These are phyloP conservation scores for Crithidia brevicula DNA, from an alignment of 208 protist species.

Conservation along the genomic window DNA sequence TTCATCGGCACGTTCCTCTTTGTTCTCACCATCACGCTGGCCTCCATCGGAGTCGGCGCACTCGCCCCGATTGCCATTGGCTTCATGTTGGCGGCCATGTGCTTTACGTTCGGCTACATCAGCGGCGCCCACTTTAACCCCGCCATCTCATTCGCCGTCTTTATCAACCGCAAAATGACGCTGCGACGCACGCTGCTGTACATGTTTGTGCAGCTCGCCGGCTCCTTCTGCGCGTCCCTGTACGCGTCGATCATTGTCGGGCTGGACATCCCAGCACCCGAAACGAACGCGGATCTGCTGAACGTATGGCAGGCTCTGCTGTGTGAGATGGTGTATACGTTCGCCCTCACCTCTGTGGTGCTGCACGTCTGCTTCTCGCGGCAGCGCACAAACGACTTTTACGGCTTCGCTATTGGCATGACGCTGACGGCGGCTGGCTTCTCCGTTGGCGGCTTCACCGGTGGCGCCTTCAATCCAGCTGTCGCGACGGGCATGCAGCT, in stretches of 20 bases:
- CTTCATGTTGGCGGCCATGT: slow-evolving; percentile 88
- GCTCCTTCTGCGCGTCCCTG: slow-evolving; percentile 68
- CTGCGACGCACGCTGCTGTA: slow-evolving; percentile 69
- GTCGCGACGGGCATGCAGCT: slow-evolving; percentile 78
- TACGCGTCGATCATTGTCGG: slow-evolving; percentile 81
- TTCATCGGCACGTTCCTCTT: slow-evolving; percentile 90
- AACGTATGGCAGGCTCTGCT: slow-evolving; percentile 71
- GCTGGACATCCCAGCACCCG: slow-evolving; percentile 65
- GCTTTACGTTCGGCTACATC: slow-evolving; percentile 93
- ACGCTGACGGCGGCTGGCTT: slow-evolving; percentile 74
- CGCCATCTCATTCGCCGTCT: slow-evolving; percentile 88
- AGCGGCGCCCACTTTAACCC: slow-evolving; percentile 95
- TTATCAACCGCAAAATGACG: slow-evolving; percentile 83
- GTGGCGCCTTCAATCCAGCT: slow-evolving; percentile 84
- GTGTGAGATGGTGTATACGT: slow-evolving; percentile 84
- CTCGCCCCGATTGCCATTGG: slow-evolving; percentile 85
- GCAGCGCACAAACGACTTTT: slow-evolving; percentile 87
- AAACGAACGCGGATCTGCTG: slow-evolving; percentile 38
- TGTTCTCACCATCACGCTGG: slow-evolving; percentile 76
- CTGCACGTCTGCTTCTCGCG: slow-evolving; percentile 85
- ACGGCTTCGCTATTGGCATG: slow-evolving; percentile 82
- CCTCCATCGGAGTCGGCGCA: slow-evolving; percentile 66
- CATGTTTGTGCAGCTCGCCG: slow-evolving; percentile 76
- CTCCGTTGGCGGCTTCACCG: slow-evolving; percentile 65
- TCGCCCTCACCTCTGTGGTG: slow-evolving; percentile 79